Percentiles rank a stretch among this genome's conserved stretches.
These are phyloP conservation scores for Alternaria sp. DNA, from an alignment of 2,329 filamentous ascomycete genomes.

Conservation along the genomic window DNA sequence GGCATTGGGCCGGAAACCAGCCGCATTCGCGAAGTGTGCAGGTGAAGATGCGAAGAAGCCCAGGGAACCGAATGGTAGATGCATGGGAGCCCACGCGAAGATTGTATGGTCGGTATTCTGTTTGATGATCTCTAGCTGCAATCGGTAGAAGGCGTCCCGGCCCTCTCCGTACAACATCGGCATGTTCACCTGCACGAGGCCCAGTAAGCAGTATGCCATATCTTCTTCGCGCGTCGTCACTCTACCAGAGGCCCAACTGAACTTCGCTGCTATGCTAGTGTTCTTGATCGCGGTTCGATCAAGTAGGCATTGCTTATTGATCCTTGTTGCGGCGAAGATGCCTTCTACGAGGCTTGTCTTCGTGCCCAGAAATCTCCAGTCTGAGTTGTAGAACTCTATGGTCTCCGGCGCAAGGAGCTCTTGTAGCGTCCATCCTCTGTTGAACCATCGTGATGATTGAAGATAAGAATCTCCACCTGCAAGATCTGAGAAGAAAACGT, in stretches of 20 bases:
- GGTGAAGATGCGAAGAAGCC: background rate
- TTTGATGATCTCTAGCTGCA: background rate
- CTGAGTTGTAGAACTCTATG: background rate
- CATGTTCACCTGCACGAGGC: background rate
- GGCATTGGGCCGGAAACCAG: background rate
- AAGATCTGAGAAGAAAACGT: background rate
- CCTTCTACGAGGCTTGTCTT: accelerated
- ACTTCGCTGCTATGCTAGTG: background rate
- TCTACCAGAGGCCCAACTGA: background rate
- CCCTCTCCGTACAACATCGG: background rate
- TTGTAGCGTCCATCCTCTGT: background rate
- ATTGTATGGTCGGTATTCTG: background rate
- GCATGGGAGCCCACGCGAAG: background rate
- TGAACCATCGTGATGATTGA: background rate
- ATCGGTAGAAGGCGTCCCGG: background rate
- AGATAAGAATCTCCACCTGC: too few relatives aligned
- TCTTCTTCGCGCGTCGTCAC: background rate
- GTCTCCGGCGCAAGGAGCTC: background rate
- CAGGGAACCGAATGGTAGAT: background rate
- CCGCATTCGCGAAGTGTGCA: background rate
- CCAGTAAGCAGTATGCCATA: background rate
- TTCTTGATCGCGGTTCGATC: background rate
- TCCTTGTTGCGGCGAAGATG: background rate
- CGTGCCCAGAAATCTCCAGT: background rate
- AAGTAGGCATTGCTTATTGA: background rate